Evolutionary conservation across 106 monocot genomes (phyloP).

Genomic region (Dioscorea alata): DNA sequence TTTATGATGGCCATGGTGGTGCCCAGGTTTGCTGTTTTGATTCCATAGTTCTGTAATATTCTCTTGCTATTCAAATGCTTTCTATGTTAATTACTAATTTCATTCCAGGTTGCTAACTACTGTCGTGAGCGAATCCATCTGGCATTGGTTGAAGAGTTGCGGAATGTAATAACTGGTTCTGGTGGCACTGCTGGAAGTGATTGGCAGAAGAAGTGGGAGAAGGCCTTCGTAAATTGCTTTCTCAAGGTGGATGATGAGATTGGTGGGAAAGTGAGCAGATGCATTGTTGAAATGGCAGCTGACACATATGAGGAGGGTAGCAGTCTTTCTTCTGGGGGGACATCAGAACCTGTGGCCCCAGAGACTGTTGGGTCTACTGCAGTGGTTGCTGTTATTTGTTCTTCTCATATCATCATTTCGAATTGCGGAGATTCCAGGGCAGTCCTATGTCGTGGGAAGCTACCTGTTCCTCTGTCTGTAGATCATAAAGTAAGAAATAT

Average conservation of each 20-base stretch:
- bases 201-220: slow-evolving; percentile 49
- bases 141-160: slow-evolving; percentile 43
- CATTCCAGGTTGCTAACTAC: slow-evolving; percentile 60
- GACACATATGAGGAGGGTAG: slow-evolving; percentile 6
- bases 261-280: slow-evolving; percentile 33
- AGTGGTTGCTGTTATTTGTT: slow-evolving; percentile 76
- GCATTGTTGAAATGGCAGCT: slow-evolving; percentile 1
- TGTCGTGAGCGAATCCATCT: slow-evolving; percentile 52
- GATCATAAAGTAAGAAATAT: slow-evolving; percentile 75
- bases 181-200: slow-evolving; percentile 5
- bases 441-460: slow-evolving; percentile 80
- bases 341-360: slow-evolving; percentile 58
- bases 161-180: background rate
- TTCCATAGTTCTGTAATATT: background rate
- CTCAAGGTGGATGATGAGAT: slow-evolving; percentile 61
- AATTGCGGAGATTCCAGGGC: slow-evolving; percentile 98
- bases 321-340: background rate
- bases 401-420: slow-evolving; percentile 78
- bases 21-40: slow-evolving; percentile 17
- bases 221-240: slow-evolving; percentile 47
- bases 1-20: slow-evolving; percentile 86
- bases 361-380: slow-evolving; percentile 96
- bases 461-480: slow-evolving; percentile 62
- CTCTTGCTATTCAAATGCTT: background rate
- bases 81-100: background rate